These are phyloP conservation scores for Tricharina praecox DNA, from an alignment of 495 filamentous ascomycete species.

Conservation along the genomic window DNA sequence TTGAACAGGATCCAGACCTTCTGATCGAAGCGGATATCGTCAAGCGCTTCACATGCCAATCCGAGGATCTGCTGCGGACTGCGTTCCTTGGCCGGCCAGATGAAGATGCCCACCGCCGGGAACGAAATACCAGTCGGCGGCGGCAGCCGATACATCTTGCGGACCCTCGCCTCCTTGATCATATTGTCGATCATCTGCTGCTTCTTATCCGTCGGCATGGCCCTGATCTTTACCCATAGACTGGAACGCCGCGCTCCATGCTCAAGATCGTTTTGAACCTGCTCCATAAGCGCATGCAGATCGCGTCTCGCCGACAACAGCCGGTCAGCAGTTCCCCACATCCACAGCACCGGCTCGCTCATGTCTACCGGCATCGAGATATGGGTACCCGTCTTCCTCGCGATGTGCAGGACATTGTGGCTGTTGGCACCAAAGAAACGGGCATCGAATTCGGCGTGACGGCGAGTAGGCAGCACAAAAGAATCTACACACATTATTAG, in stretches of 20 bases:
- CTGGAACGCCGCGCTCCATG: background rate
- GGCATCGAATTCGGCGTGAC: constrained; percentile 14
- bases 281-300: constrained; percentile 13
- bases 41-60: constrained; percentile 14
- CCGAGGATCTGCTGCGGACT: constrained; percentile 18
- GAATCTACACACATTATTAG: too few species aligned
- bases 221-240: constrained; percentile 16
- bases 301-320: constrained; percentile 16
- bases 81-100: constrained; percentile 17
- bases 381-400: constrained; percentile 20
- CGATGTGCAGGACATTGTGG: constrained; percentile 20
- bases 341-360: constrained; percentile 13
- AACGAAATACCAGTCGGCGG: constrained; percentile 11
- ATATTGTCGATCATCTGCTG: constrained; percentile 13
- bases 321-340: constrained; percentile 22
- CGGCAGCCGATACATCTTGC: constrained; percentile 11
- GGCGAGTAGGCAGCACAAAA: constrained; percentile 10
- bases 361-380: constrained; percentile 11
- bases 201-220: constrained; percentile 14
- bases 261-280: constrained; percentile 14
- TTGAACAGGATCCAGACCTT: constrained; percentile 16
- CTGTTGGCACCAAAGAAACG: constrained; percentile 15
- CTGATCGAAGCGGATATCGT: constrained; percentile 20
- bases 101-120: constrained; percentile 16
- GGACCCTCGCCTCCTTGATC: background rate